Evolutionary conservation across 2,329 filamentous ascomycete genomes (phyloP), one percentile per base, ranked within the genome.

Genomic region (Ilyonectria destructans): DNA sequence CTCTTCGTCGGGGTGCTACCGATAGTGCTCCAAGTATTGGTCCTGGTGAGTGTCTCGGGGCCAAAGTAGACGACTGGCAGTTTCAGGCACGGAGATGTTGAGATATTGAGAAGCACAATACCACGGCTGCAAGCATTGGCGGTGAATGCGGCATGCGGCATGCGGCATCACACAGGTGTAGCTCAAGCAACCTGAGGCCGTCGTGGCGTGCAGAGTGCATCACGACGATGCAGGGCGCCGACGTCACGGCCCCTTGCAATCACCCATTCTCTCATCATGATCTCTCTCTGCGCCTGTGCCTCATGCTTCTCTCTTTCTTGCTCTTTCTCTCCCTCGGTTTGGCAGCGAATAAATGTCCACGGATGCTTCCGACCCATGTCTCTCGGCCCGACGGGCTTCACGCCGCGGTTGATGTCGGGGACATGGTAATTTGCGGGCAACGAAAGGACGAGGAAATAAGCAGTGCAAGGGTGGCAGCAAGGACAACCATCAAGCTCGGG

Each of bases 131-230:
- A 43, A 35, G 43, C 57, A 64, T 26, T 54, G 65, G 65, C 61
- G 65, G 61, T 68, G 60, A 64, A 68, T 60, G 35, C 45, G 49
- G 57, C 33, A 57, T 60, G 35, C 45, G 49, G 57, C 33, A 57
- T 31, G 46, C 59, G 35, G 51, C 55, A 40, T 61, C 43, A 23
- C 17, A 46, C 26, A 45, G 48, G 45, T 35, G 51, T 49, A 45
- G 46, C 48, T 9, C 19, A 55, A 43, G 52, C 26, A 56, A 58
- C 15, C 49, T 35, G 56, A 26, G 46, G 45, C 56, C 48, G 3
- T 43, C 40, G 62, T 56, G 49, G 57, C 57, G 57, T 60, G 19
- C 7, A 56, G 62, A 29, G 51, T 48, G 54, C 52, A 49, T 52
- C 64, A 51, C 57, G 49, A 54, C 35, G 37, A 58, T 62, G 52